Percentiles rank a stretch among this genome's conserved stretches.
These are phyloP conservation scores for Citrus reticulata DNA, from an alignment of 345 rosid species.

Conservation along the genomic window DNA sequence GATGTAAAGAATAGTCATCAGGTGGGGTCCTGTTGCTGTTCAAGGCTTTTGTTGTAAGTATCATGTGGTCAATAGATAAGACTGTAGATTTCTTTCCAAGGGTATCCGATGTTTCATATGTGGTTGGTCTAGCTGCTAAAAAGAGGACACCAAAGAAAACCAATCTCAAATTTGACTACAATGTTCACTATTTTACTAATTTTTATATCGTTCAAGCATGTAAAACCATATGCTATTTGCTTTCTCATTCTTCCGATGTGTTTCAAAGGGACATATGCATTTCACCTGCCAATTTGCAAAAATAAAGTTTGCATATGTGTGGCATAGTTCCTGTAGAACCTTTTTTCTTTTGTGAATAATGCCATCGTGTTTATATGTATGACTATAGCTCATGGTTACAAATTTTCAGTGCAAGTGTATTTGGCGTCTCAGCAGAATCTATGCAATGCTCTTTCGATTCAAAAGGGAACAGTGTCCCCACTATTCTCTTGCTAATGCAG, in stretches of 20 bases:
- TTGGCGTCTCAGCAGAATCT: slow-evolving; percentile 96
- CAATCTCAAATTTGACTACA: not conserved
- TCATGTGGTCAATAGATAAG: not conserved
- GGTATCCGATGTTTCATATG: not conserved
- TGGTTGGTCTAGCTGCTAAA: not conserved
- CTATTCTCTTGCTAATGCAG: slow-evolving; percentile 92
- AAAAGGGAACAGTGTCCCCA: slow-evolving; percentile 86
- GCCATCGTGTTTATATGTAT: not conserved
- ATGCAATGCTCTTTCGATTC: slow-evolving; percentile 87
- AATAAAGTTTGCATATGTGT: not conserved
- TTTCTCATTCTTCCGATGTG: not conserved
- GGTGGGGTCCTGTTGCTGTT: not conserved
- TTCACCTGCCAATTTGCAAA: not conserved
- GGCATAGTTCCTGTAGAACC: not conserved
- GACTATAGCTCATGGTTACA: slow-evolving; percentile 12
- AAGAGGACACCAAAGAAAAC: not conserved
- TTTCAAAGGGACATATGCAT: not conserved
- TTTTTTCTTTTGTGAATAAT: not conserved
- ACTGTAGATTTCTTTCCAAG: not conserved
- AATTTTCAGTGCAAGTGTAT: slow-evolving; percentile 71
- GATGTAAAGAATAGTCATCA: not conserved
- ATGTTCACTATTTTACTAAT: not conserved
- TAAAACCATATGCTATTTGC: not conserved
- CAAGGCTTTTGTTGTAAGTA: not conserved
- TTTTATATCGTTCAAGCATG: not conserved